A percentile compares a stretch with the other conserved stretches of the same genome.
phyloP scores from a whole-genome alignment of 1,139 yeast species.

The Candida pseudoviswanathii region DNA sequence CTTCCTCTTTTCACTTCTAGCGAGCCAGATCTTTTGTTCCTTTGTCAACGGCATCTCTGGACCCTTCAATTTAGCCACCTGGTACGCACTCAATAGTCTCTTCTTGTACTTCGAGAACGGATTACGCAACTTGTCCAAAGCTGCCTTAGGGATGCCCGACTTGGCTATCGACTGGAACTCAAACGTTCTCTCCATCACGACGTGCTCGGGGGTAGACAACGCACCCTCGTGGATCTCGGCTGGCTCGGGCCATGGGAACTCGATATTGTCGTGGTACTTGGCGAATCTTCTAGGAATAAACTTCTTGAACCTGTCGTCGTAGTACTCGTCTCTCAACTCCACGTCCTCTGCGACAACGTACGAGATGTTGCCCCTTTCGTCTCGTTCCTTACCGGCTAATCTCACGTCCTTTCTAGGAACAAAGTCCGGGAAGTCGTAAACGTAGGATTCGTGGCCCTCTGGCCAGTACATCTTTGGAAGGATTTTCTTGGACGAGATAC shows the following conservation, averaged over 20 bases:
- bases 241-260: conserved; percentile 92
- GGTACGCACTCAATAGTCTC: conserved; percentile 57
- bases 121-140: conserved; percentile 72
- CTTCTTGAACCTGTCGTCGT: conserved; percentile 71
- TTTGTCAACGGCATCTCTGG: conserved; percentile 82
- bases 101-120: conserved; percentile 63
- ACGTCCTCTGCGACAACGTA: conserved; percentile 78
- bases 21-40: conserved; percentile 62
- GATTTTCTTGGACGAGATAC: conserved; percentile 37
- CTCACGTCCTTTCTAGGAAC: conserved; percentile 48
- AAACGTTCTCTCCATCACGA: conserved; percentile 72
- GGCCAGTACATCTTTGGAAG: conserved; percentile 74
- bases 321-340: conserved; percentile 65
- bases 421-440: conserved; percentile 65
- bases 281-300: conserved; percentile 81
- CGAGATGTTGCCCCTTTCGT: conserved; percentile 57
- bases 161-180: conserved; percentile 69
- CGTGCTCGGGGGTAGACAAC: conserved; percentile 58
- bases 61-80: conserved; percentile 61
- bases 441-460: conserved; percentile 71
- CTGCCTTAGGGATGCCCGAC: conserved; percentile 70
- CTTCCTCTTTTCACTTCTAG: conserved; percentile 28
- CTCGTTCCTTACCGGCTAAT: conserved; percentile 77
- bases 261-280: conserved; percentile 62
- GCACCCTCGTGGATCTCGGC: conserved; percentile 59